Evolutionary conservation across 2,329 filamentous ascomycete genomes (phyloP).

Genomic region (Cladosporium velox): DNA sequence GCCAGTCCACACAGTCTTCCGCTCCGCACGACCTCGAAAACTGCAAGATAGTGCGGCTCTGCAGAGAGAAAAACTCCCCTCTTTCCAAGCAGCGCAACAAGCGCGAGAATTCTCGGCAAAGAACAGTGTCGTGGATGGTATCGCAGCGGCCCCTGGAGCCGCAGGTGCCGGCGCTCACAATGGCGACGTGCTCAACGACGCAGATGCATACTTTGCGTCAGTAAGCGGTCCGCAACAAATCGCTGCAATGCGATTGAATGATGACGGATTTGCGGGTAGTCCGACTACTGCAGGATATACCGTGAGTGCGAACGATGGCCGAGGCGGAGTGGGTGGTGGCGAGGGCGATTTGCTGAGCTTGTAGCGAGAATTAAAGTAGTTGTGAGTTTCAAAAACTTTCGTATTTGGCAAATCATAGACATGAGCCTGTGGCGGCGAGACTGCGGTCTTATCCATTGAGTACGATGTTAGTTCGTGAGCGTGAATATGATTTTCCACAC

Average conservation of each 20-base stretch:
- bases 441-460: background rate
- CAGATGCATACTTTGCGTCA: slow-evolving; percentile 85
- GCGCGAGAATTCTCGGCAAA: slow-evolving; percentile 29
- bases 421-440: background rate
- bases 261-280: slow-evolving; percentile 55
- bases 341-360: slow-evolving; percentile 41
- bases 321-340: slow-evolving; percentile 27
- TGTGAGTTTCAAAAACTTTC: background rate
- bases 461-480: background rate
- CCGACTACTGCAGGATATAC: slow-evolving; percentile 52
- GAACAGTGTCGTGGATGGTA: slow-evolving; percentile 23
- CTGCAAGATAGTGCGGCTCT: slow-evolving; percentile 82
- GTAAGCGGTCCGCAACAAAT: slow-evolving; percentile 69
- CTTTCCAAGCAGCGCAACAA: slow-evolving; percentile 49
- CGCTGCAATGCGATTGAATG: slow-evolving; percentile 66
- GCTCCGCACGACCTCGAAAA: slow-evolving; percentile 76
- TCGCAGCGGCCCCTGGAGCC: slow-evolving; percentile 61
- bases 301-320: slow-evolving; percentile 69
- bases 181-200: slow-evolving; percentile 62
- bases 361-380: slow-evolving; percentile 24
- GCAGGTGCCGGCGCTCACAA: slow-evolving; percentile 24
- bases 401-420: background rate
- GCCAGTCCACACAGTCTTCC: slow-evolving; percentile 95
- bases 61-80: slow-evolving; percentile 69
- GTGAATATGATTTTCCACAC: background rate